Conservation (phyloP, 108 stramenopile species). For the Cyclotella kingstonii region DNA sequence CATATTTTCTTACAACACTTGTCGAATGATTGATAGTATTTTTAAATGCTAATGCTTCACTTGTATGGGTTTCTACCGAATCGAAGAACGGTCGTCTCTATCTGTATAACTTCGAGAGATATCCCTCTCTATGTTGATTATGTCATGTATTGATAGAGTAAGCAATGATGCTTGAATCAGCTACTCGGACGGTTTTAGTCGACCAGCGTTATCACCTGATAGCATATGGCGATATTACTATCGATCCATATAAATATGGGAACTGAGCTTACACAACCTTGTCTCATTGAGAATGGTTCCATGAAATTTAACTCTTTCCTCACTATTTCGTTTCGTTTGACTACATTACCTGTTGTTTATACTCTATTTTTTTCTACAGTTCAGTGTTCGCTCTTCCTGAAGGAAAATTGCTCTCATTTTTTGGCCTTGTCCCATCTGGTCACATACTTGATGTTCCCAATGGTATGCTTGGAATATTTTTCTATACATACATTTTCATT, state of each 20-base stretch:
- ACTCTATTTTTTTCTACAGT: slow-evolving; percentile 22
- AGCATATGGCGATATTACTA: slow-evolving; percentile 21
- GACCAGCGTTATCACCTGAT: slow-evolving; percentile 12
- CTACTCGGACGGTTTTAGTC: slow-evolving; percentile 39
- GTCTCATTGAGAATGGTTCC: not conserved
- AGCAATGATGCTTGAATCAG: slow-evolving; percentile 40
- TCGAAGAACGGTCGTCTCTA: not conserved
- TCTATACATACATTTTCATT: slow-evolving; percentile 50
- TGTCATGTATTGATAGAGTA: not conserved
- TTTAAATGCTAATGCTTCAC: too few species aligned
- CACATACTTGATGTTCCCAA: slow-evolving; percentile 72
- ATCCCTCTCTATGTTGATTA: not conserved
- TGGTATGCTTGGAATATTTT: slow-evolving; percentile 64
- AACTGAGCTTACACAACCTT: slow-evolving; percentile 4
- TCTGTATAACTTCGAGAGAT: not conserved
- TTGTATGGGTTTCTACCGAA: not conserved
- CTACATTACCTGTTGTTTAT: not conserved
- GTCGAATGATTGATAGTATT: too few species aligned
- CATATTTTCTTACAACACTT: not conserved
- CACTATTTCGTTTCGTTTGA: not conserved
- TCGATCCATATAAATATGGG: not conserved
- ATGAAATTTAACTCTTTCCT: not conserved
- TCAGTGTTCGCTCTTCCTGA: slow-evolving; percentile 72
- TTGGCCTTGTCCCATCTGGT: slow-evolving; percentile 65
- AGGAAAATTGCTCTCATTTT: slow-evolving; percentile 73